Conservation (phyloP, 805 yeast species). For the Candida maris region DNA sequence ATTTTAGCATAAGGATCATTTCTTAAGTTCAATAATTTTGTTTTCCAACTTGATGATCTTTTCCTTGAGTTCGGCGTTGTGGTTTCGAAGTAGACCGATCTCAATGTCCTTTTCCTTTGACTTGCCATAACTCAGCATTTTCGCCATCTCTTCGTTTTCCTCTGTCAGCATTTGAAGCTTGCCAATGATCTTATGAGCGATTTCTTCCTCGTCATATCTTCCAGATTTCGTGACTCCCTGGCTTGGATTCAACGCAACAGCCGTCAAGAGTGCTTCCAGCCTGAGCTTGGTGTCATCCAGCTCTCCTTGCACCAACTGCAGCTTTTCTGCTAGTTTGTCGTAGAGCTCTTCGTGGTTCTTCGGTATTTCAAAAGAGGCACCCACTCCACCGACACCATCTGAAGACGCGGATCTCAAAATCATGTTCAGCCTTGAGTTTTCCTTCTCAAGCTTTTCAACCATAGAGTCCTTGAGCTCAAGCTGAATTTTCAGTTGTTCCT, state of each 20-base stretch:
- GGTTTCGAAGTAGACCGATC: constrained; percentile 53
- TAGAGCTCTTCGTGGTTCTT: constrained; percentile 33
- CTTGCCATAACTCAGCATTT: constrained; percentile 72
- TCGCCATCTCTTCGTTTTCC: constrained; percentile 68
- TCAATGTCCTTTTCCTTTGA: constrained; percentile 68
- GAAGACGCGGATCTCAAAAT: constrained; percentile 42
- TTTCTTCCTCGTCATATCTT: constrained; percentile 67
- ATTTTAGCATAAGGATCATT: constrained; percentile 6
- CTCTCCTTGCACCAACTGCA: constrained; percentile 38
- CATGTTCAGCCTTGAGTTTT: constrained; percentile 37
- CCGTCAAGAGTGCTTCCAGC: constrained; percentile 60
- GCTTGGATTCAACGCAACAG: constrained; percentile 48
- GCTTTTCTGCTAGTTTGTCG: constrained; percentile 25
- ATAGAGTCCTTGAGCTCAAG: constrained; percentile 53
- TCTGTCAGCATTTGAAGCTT: constrained; percentile 56
- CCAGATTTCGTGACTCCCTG: constrained; percentile 49
- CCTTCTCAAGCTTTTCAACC: constrained; percentile 43
- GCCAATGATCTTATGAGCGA: constrained; percentile 67
- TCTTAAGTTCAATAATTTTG: constrained; percentile 21
- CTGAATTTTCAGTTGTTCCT: constrained; percentile 45
- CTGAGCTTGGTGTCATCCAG: constrained; percentile 57
- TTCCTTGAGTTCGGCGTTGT: constrained; percentile 44
- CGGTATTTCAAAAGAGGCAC: constrained; percentile 29
- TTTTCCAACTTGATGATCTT: constrained; percentile 29
- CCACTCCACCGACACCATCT: constrained; percentile 11